These are phyloP conservation scores for Yamadazyma sp. DNA, from an alignment of 1,139 yeast species.

Conservation along the genomic window DNA sequence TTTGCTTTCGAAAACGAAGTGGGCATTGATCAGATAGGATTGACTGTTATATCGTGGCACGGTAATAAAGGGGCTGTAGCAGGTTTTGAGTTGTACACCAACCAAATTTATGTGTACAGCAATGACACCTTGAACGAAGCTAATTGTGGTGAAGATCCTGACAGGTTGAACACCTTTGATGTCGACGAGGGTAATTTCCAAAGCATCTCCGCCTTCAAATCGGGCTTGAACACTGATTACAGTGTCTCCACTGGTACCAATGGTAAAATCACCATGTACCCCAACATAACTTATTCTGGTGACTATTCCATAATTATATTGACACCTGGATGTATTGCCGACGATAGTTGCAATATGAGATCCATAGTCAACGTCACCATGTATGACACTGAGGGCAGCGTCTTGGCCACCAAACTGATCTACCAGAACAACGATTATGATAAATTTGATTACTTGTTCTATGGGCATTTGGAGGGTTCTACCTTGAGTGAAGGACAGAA, in stretches of 20 bases:
- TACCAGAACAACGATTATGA: constrained; percentile 79
- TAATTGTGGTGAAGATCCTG: constrained; percentile 44
- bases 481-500: constrained; percentile 43
- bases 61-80: constrained; percentile 68
- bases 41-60: constrained; percentile 69
- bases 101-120: constrained; percentile 63
- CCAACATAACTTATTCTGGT: constrained; percentile 74
- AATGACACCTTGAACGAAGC: constrained; percentile 72
- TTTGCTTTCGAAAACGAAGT: constrained; percentile 76
- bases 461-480: constrained; percentile 63
- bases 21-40: constrained; percentile 58
- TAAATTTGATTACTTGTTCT: constrained; percentile 76
- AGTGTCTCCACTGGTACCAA: constrained; percentile 27
- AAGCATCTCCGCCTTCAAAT: constrained; percentile 24
- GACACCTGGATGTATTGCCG: constrained; percentile 85
- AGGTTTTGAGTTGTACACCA: constrained; percentile 74
- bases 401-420: constrained; percentile 43
- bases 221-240: constrained; percentile 25
- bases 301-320: constrained; percentile 67
- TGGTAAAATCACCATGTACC: constrained; percentile 58
- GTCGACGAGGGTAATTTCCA: constrained; percentile 34
- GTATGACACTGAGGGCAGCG: constrained; percentile 44
- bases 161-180: constrained; percentile 33
- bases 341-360: constrained; percentile 66
- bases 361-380: constrained; percentile 80